phyloP scores from a whole-genome alignment of 441 rosid genomes.

The Gossypium lobatum region DNA sequence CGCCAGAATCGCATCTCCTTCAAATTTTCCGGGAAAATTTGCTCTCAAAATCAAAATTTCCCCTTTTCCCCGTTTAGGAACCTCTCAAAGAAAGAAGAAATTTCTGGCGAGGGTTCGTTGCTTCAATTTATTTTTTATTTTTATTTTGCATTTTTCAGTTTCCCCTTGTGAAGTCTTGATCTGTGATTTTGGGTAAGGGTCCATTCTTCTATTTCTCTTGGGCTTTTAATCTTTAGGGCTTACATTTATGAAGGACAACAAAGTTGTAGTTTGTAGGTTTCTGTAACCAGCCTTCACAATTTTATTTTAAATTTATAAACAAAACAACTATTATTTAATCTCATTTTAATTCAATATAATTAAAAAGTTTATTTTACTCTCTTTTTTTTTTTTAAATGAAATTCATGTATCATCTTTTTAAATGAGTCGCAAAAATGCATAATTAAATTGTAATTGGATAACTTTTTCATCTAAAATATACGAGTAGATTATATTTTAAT shows the following conservation, averaged over 20 bases:
- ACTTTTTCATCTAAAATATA: too few relatives aligned
- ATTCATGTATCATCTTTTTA: not conserved
- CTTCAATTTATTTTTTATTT: not conserved
- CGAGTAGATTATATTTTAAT: too few relatives aligned
- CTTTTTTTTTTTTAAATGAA: not conserved
- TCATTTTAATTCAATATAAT: not conserved
- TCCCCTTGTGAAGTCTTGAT: not conserved
- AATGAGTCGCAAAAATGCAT: too few relatives aligned
- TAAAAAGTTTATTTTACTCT: not conserved
- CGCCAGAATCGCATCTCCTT: constrained; percentile 31
- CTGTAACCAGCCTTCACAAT: too few relatives aligned
- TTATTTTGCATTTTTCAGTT: not conserved
- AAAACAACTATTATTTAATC: not conserved
- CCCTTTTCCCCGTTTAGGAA: not conserved
- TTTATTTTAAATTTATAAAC: not conserved
- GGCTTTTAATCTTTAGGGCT: not conserved
- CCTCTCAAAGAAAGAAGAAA: not conserved
- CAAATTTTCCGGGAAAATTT: constrained; percentile 1
- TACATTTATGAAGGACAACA: not conserved
- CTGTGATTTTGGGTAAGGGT: not conserved
- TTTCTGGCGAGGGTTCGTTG: not conserved
- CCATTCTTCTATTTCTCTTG: not conserved
- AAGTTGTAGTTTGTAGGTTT: too few relatives aligned
- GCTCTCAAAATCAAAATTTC: not conserved
- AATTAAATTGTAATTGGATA: too few relatives aligned